A percentile compares a stretch with the other conserved stretches of the same genome.
Evolutionary conservation across 1,139 yeast genomes (phyloP).

Genomic region (Suhomyces chickasaworum): DNA sequence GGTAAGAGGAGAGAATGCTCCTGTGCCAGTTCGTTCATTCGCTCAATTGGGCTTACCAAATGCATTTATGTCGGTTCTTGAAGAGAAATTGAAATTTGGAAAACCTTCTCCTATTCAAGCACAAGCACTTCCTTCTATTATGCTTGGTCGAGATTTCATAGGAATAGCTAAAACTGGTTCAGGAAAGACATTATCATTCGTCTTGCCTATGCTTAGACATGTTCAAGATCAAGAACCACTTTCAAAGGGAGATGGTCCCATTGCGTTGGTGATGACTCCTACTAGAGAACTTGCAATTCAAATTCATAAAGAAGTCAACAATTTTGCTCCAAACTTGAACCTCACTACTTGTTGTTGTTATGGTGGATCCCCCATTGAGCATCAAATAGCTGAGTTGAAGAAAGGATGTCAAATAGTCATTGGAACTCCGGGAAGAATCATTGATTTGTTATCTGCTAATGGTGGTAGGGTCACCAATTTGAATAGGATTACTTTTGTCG

Average conservation of each 20-base stretch:
- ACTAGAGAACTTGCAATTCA: constrained; percentile 93
- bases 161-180: constrained; percentile 98
- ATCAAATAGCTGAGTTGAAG: constrained; percentile 78
- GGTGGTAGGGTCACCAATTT: constrained; percentile 76
- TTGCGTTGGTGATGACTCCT: constrained; percentile 82
- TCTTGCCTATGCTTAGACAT: constrained; percentile 82
- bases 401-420: constrained; percentile 81
- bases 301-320: constrained; percentile 65
- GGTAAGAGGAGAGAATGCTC: constrained; percentile 59
- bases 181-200: constrained; percentile 89
- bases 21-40: constrained; percentile 77
- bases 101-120: constrained; percentile 88
- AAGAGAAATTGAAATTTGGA: constrained; percentile 35
- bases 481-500: constrained; percentile 72
- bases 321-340: constrained; percentile 54
- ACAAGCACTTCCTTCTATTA: constrained; percentile 87
- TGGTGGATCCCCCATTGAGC: constrained; percentile 89
- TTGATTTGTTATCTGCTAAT: constrained; percentile 85
- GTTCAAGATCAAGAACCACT: constrained; percentile 69
- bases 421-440: constrained; percentile 95
- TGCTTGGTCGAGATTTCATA: constrained; percentile 87
- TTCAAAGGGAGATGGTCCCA: constrained; percentile 62
- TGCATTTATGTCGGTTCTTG: neutral
- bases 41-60: constrained; percentile 45
- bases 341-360: constrained; percentile 74